phyloP scores from a whole-genome alignment of 495 filamentous ascomycete genomes.

The Cenococcum geophilum region DNA sequence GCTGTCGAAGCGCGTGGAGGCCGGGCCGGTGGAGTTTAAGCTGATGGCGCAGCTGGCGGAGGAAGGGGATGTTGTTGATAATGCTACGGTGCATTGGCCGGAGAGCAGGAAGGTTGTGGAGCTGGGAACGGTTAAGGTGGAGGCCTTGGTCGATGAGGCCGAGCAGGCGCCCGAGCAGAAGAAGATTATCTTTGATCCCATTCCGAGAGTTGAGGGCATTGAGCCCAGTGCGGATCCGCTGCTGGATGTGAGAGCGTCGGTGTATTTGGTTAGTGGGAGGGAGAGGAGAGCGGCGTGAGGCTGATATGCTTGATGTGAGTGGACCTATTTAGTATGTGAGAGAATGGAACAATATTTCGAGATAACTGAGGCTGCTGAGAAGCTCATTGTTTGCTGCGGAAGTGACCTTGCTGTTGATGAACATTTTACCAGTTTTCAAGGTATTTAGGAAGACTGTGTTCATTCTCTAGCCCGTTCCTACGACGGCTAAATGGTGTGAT shows the following conservation, averaged over 20 bases:
- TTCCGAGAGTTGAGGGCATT: slow-evolving; percentile 48
- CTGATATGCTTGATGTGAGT: neutral
- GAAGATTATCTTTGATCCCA: slow-evolving; percentile 50
- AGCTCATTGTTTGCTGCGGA: too few species aligned
- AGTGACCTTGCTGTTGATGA: too few species aligned
- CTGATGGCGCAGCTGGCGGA: slow-evolving; percentile 47
- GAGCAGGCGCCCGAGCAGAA: slow-evolving; percentile 41
- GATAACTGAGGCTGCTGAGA: too few species aligned
- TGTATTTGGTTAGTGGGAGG: slow-evolving; percentile 51
- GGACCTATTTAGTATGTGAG: too few species aligned
- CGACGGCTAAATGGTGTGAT: too few species aligned
- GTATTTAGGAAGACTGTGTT: too few species aligned
- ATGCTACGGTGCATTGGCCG: slow-evolving; percentile 50
- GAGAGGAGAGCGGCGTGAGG: slow-evolving; percentile 36
- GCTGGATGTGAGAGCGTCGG: slow-evolving; percentile 46
- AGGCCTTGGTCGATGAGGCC: slow-evolving; percentile 37
- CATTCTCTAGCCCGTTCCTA: too few species aligned
- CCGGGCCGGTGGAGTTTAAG: slow-evolving; percentile 41
- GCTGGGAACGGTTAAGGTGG: slow-evolving; percentile 44
- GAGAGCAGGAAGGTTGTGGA: slow-evolving; percentile 45
- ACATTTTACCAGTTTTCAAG: too few species aligned
- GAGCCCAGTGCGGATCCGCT: slow-evolving; percentile 48
- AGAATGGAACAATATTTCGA: too few species aligned
- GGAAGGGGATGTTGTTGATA: slow-evolving; percentile 45
- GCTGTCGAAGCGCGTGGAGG: slow-evolving; percentile 32